Percentiles rank a stretch among this genome's conserved stretches.
These are phyloP conservation scores for Chaetomium olivaceum DNA, from an alignment of 2,329 filamentous ascomycete genomes.

Conservation along the genomic window DNA sequence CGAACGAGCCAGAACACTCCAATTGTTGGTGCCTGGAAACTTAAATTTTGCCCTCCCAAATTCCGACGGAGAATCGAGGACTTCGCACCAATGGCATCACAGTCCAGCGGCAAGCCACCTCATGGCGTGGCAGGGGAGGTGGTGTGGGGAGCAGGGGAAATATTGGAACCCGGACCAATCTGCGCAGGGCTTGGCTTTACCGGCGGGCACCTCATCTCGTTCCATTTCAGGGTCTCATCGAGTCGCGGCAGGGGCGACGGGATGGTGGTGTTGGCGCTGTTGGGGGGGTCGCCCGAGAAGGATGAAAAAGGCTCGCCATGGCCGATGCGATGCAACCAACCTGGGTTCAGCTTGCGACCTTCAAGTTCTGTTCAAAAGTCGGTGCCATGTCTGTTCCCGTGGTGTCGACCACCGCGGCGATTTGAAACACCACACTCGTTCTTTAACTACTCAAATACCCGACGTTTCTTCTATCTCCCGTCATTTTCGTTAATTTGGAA, in stretches of 20 bases:
- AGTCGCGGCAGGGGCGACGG: not conserved
- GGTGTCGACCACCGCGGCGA: conserved; percentile 11
- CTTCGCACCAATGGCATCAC: conserved; percentile 1
- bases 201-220: conserved; percentile 11
- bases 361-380: not conserved
- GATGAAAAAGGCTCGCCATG: conserved; percentile 14
- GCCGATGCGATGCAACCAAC: not conserved
- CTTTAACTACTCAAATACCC: not conserved
- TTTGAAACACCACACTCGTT: not conserved
- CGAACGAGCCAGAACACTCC: not conserved
- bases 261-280: not conserved
- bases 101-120: not conserved
- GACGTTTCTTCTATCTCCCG: not conserved
- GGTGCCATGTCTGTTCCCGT: not conserved
- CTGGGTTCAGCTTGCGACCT: conserved; percentile 11
- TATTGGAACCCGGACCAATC: conserved; percentile 8
- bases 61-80: not conserved
- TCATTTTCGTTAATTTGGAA: not conserved
- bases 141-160: conserved; percentile 1
- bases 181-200: not conserved
- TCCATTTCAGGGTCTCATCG: not conserved
- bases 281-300: not conserved
- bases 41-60: not conserved
- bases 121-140: conserved; percentile 2
- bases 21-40: conserved; percentile 10